Conservation (phyloP, 116 monocot species). For the Iris pallida region DNA sequence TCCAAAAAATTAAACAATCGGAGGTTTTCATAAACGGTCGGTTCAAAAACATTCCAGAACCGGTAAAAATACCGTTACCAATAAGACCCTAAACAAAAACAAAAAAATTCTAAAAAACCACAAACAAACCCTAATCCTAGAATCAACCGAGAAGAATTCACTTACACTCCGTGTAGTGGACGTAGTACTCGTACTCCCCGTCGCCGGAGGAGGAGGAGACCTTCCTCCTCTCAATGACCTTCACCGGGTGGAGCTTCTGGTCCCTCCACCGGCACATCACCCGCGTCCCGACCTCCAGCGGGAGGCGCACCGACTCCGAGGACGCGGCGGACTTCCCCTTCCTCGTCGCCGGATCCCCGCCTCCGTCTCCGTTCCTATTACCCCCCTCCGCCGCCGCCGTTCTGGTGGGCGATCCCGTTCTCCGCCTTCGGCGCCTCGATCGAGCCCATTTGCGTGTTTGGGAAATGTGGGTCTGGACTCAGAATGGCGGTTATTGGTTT, state of each 20-base stretch:
- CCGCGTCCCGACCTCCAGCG: constrained; percentile 79
- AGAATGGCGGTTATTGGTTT: too few relatives aligned
- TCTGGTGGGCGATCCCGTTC: background rate
- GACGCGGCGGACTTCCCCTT: background rate
- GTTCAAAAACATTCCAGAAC: too few relatives aligned
- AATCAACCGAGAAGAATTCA: constrained; percentile 5
- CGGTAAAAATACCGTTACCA: too few relatives aligned
- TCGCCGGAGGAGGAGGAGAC: constrained; percentile 20
- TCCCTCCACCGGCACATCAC: constrained; percentile 95
- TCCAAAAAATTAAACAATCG: too few relatives aligned
- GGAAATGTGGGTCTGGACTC: background rate
- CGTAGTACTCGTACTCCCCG: constrained; percentile 95
- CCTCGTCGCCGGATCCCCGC: constrained; percentile 15
- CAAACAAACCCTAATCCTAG: constrained; percentile 27
- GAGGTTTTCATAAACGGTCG: too few relatives aligned
- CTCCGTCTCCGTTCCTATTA: constrained; percentile 6
- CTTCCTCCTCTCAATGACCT: constrained; percentile 89
- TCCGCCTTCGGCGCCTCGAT: constrained; percentile 34
- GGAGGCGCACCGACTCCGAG: constrained; percentile 16
- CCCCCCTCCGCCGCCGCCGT: constrained; percentile 3
- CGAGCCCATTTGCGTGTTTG: constrained; percentile 31
- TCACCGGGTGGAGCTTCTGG: constrained; percentile 84
- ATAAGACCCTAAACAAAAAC: too few relatives aligned
- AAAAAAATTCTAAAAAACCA: background rate
- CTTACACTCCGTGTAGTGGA: constrained; percentile 96